Conservation (phyloP, 1,139 yeast species). For the Chernovozyma aurita region DNA sequence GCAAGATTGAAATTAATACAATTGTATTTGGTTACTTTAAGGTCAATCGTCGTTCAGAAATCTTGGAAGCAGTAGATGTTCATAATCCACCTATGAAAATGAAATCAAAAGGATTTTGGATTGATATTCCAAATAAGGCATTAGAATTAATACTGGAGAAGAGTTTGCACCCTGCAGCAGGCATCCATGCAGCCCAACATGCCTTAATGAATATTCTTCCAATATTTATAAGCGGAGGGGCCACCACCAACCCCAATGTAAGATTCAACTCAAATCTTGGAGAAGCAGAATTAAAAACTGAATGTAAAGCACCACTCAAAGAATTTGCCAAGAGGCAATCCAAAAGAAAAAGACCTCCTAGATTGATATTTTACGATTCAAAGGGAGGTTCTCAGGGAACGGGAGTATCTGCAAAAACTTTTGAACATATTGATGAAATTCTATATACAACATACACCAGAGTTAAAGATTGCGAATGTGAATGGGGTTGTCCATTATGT, state of each 20-base stretch:
- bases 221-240: constrained; percentile 40
- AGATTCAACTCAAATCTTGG: constrained; percentile 46
- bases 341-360: constrained; percentile 72
- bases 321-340: constrained; percentile 78
- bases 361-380: constrained; percentile 78
- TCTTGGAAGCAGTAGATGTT: constrained; percentile 89
- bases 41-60: constrained; percentile 67
- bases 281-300: constrained; percentile 75
- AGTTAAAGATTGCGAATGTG: constrained; percentile 67
- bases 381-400: constrained; percentile 76
- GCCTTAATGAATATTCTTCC: constrained; percentile 78
- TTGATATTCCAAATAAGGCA: constrained; percentile 68
- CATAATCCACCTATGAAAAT: constrained; percentile 77
- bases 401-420: constrained; percentile 75
- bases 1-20: constrained; percentile 65
- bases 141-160: constrained; percentile 56
- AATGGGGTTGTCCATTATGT: constrained; percentile 88
- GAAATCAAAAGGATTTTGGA: constrained; percentile 82
- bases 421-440: constrained; percentile 68
- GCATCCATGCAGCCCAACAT: constrained; percentile 97
- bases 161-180: constrained; percentile 70
- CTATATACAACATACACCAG: constrained; percentile 55
- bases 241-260: constrained; percentile 37
- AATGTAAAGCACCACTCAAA: constrained; percentile 95
- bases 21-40: constrained; percentile 92